These are phyloP conservation scores for Fraxinus ornus DNA, from an alignment of 305 asterid genomes.

Conservation along the genomic window DNA sequence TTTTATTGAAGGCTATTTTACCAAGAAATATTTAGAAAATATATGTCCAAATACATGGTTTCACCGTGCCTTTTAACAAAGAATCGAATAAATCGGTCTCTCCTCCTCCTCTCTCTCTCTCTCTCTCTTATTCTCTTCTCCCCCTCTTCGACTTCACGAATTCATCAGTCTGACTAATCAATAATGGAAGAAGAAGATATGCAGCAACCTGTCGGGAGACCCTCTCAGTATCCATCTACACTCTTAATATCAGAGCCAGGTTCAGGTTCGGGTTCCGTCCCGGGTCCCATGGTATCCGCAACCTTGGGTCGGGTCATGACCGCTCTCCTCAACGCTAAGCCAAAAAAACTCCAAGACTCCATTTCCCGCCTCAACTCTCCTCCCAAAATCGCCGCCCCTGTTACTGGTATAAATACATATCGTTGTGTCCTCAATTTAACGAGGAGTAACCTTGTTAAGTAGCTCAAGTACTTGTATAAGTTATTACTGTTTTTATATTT, in stretches of 20 bases:
- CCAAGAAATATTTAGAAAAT: too few relatives aligned
- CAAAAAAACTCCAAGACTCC: conserved; percentile 67
- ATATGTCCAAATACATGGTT: too few relatives aligned
- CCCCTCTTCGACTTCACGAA: neutral
- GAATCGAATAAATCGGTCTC: neutral
- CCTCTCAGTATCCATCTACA: conserved; percentile 11
- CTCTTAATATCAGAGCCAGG: conserved; percentile 2
- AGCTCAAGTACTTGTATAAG: neutral
- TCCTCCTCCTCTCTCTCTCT: neutral
- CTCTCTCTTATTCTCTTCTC: neutral
- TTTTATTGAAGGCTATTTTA: too few relatives aligned
- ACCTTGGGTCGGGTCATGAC: conserved; percentile 67
- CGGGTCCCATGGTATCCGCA: conserved; percentile 41
- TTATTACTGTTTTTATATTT: neutral
- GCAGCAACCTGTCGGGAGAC: conserved; percentile 16
- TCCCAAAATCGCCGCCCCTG: conserved; percentile 44
- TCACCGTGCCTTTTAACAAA: too few relatives aligned
- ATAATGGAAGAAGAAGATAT: conserved; percentile 41
- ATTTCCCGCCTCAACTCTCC: conserved; percentile 58
- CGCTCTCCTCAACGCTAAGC: conserved; percentile 60
- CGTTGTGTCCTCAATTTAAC: neutral
- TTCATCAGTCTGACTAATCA: neutral
- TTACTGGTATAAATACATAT: conserved; percentile 36
- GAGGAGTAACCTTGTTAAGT: neutral
- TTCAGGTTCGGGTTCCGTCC: conserved; percentile 28